Base-by-base conservation (phyloP, 352 stramenopile species). In the Globisporangium spinosum region DNA sequence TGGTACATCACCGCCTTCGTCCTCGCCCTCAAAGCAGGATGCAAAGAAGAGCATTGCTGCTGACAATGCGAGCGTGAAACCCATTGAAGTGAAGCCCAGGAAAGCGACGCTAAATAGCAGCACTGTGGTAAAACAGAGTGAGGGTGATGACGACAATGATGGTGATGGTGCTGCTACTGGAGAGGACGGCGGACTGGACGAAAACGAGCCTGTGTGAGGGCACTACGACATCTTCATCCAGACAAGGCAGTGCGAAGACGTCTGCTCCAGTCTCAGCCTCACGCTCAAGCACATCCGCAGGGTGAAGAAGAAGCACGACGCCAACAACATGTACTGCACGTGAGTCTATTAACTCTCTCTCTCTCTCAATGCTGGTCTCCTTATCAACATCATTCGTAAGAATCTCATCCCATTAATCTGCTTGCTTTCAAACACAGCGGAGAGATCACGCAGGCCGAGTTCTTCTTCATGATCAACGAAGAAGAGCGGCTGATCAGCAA, bases 271-370 rank as follows among this genome's bases (percentile, higher is more conserved):
- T 0, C 67, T 90, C 34, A 78, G 80, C 0, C 76, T 90, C 34
- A 83, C 77, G 47, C 71, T 83, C 58, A 69, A 69, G 10, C 74
- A 91, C 58, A 85, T 90, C 55, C 78, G 83, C 12, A 80, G 77
- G 60, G 84, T 91, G 71, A 91, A 91, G 70, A 79, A 76, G 58
- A 88, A 86, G 53, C 89, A 85, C 51, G 77, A 90, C 58, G 75
- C 75, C 35, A 91, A 90, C 76, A 82, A 90, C 66, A 90, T 91
- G 82, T 91, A 86, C 65, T 77, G 83, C 65, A 86, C 77, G 81
- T 91, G 80, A 68, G 82, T 80, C 0, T 40, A 20, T 20, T 47
- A 5, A 1, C 13, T 40, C 35, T 32, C 10, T 23, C 6, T 17
- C 20, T 43, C 32, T 40, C 23, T 45, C 13, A 17, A 43, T 54